phyloP scores from a whole-genome alignment of 768 basidiomycete species.

The Favolaschia claudopus region DNA sequence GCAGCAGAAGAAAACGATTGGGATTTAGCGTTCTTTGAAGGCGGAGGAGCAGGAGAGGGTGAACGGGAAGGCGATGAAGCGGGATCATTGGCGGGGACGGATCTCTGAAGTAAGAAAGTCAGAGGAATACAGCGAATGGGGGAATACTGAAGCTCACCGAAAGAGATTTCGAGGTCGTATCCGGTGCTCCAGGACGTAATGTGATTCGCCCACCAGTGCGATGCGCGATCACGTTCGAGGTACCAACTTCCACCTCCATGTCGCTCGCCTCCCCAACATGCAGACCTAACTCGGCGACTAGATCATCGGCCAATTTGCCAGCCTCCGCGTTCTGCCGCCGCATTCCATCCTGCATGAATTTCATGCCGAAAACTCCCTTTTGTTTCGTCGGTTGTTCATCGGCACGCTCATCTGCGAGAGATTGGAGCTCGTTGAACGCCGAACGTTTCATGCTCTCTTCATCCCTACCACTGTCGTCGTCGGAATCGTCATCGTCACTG shows the following conservation, averaged over 20 bases:
- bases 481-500: slow-evolving; percentile 55
- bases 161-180: neutral
- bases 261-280: slow-evolving; percentile 31
- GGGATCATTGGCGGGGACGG: neutral
- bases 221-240: slow-evolving; percentile 52
- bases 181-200: slow-evolving; percentile 64
- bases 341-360: slow-evolving; percentile 97
- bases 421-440: slow-evolving; percentile 82
- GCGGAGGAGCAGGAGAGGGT: neutral
- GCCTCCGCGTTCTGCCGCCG: slow-evolving; percentile 66
- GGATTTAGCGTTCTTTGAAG: slow-evolving; percentile 8
- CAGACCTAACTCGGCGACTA: slow-evolving; percentile 72
- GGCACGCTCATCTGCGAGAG: slow-evolving; percentile 51
- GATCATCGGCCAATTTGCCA: slow-evolving; percentile 72
- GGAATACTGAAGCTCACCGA: slow-evolving; percentile 32
- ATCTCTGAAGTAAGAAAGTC: neutral
- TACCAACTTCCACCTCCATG: slow-evolving; percentile 38
- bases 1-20: slow-evolving; percentile 26
- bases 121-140: neutral
- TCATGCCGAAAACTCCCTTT: slow-evolving; percentile 91
- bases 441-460: slow-evolving; percentile 63
- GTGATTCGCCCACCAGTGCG: slow-evolving; percentile 74
- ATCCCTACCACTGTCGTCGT: slow-evolving; percentile 50
- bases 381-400: slow-evolving; percentile 43
- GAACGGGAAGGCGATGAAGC: slow-evolving; percentile 29